Evolutionary conservation across 2,329 filamentous ascomycete species (phyloP).

Genomic region (Penicillium brasilianum): DNA sequence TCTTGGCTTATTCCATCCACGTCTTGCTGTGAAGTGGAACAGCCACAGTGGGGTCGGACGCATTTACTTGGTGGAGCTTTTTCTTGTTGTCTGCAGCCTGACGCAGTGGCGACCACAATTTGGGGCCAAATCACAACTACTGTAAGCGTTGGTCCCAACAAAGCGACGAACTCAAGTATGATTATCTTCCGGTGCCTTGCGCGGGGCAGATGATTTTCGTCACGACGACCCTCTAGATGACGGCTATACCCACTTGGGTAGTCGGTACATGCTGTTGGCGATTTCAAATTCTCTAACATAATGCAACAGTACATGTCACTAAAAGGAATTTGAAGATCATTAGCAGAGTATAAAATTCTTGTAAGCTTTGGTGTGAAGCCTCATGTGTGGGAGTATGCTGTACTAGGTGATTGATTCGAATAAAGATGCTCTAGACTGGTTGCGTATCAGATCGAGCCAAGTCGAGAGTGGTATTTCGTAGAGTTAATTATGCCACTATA

Average conservation of each 20-base stretch:
- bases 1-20: background rate
- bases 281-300: background rate
- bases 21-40: background rate
- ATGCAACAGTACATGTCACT: background rate
- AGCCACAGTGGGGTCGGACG: slow-evolving; percentile 20
- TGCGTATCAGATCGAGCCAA: background rate
- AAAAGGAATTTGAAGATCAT: background rate
- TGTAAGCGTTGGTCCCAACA: background rate
- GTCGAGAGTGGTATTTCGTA: background rate
- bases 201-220: slow-evolving; percentile 21
- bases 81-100: slow-evolving; percentile 13
- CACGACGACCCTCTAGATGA: slow-evolving; percentile 3
- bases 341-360: background rate
- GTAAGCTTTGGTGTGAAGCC: background rate
- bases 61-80: slow-evolving; percentile 14
- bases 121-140: background rate
- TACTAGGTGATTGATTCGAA: too few species aligned
- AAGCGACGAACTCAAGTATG: background rate
- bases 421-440: background rate
- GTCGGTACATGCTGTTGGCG: background rate
- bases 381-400: background rate
- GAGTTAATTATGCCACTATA: too few species aligned
- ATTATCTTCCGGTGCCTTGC: slow-evolving; percentile 3
- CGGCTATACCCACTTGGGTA: slow-evolving; percentile 5
- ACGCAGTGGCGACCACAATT: slow-evolving; percentile 1